These are phyloP conservation scores for Microascus cirrosus DNA, from an alignment of 2,329 filamentous ascomycete species.

Conservation along the genomic window DNA sequence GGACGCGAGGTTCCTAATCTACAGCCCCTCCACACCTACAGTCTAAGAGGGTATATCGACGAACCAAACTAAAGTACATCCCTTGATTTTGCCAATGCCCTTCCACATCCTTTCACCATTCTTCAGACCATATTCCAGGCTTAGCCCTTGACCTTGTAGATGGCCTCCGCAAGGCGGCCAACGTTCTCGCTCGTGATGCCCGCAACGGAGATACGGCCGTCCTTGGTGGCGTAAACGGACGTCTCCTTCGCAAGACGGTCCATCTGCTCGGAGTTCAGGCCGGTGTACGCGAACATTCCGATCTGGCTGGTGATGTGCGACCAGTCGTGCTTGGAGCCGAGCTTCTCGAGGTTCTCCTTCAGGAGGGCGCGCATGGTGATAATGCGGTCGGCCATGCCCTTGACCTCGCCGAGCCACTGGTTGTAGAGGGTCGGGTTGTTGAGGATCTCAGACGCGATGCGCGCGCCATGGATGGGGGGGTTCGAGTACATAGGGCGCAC, in stretches of 20 bases:
- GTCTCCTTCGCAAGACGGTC: conserved; percentile 83
- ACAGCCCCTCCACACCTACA: not conserved
- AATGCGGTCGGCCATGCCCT: conserved; percentile 98
- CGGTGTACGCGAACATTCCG: conserved; percentile 99
- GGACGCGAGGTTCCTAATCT: not conserved
- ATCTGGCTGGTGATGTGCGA: conserved; percentile 98
- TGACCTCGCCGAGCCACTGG: conserved; percentile 94
- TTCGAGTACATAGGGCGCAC: conserved; percentile 97
- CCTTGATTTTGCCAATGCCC: not conserved
- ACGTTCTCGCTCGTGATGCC: conserved; percentile 75
- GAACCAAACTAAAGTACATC: not conserved
- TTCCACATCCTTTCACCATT: not conserved
- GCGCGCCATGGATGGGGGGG: conserved; percentile 91
- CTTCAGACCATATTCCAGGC: not conserved
- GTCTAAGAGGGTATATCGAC: not conserved
- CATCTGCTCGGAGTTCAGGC: conserved; percentile 85
- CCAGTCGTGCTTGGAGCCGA: conserved; percentile 96
- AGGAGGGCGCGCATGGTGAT: conserved; percentile 94
- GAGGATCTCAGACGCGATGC: conserved; percentile 85
- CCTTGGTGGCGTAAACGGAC: conserved; percentile 95
- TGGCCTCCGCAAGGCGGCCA: conserved; percentile 68
- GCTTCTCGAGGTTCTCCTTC: conserved; percentile 87
- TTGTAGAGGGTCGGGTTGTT: conserved; percentile 75
- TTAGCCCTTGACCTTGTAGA: conserved; percentile 72
- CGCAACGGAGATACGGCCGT: conserved; percentile 76